phyloP scores from a whole-genome alignment of 441 rosid genomes.

The Pelargonium australe region DNA sequence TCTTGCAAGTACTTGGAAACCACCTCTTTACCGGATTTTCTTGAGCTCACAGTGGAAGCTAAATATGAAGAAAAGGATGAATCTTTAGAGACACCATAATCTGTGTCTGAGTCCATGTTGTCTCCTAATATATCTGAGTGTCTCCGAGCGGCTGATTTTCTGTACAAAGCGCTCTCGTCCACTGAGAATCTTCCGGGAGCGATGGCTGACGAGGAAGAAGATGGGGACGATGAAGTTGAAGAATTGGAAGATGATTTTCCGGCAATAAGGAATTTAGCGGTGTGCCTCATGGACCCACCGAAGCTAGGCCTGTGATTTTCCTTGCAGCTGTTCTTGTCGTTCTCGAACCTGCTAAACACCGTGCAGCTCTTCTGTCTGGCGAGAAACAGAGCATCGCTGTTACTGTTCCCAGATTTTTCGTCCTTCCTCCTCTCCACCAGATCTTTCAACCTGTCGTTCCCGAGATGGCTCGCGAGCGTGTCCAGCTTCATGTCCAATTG shows the following conservation, averaged over 20 bases:
- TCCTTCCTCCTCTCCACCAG: background rate
- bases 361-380: background rate
- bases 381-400: slow-evolving; percentile 4
- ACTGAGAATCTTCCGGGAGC: slow-evolving; percentile 1
- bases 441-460: background rate
- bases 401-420: background rate
- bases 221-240: background rate
- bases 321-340: background rate
- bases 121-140: background rate
- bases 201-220: background rate
- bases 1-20: background rate
- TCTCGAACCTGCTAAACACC: slow-evolving; percentile 5
- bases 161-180: background rate
- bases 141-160: background rate
- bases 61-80: background rate
- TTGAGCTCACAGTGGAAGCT: background rate
- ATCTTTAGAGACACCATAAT: background rate
- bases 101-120: background rate
- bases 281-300: background rate
- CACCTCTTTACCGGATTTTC: background rate
- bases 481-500: background rate
- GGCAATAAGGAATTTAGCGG: background rate
- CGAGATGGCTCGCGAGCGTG: background rate
- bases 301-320: background rate
- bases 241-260: background rate